Base-by-base conservation (phyloP, 1,139 yeast genomes). In the Suhomyces coccinellae region DNA sequence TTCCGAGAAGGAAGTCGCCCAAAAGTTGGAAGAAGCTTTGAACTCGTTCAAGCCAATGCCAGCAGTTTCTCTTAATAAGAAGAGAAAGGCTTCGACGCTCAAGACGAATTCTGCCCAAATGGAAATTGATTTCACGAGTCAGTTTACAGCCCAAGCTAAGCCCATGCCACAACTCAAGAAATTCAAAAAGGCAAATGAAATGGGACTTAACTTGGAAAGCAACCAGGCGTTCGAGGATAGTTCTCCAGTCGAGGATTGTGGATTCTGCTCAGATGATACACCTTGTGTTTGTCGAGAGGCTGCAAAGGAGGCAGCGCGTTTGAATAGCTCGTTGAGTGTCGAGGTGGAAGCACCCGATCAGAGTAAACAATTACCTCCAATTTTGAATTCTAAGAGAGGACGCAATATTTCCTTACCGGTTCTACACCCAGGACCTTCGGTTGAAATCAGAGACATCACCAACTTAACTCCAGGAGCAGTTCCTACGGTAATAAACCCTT, bases 231-330 rank as follows among this genome's bases (percentile, higher is more conserved):
- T 73, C 43, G 63, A 73, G 54, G 72, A 68, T 51, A 52, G 66
- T 33, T 75, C 83, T 1, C 85, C 87, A 3, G 79, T 82, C 46
- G 95, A 87, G 52, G 80, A 84, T 50, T 91, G 98, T 66, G 97
- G 97, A 1, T 91, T 91, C 65, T 91, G 98, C 60, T 82, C 96
- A 1, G 96, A 87, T 55, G 95, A 85, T 52, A 84, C 96, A 0
- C 95, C 96, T 5, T 91, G 98, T 66, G 87, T 91, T 3, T 91
- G 98, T 63, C 80, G 93, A 28, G 97, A 85, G 58, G 87, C 91
- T 8, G 90, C 85, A 1, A 77, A 77, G 54, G 87, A 82, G 53
- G 78, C 79, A 2, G 79, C 77, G 1, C 54, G 65, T 32, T 56
- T 73, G 40, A 66, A 63, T 40, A 58, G 60, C 32, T 54, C 67